Evolutionary conservation across 176 grass and related monocot species (phyloP).

Genomic region (Phoenix roebelenii): DNA sequence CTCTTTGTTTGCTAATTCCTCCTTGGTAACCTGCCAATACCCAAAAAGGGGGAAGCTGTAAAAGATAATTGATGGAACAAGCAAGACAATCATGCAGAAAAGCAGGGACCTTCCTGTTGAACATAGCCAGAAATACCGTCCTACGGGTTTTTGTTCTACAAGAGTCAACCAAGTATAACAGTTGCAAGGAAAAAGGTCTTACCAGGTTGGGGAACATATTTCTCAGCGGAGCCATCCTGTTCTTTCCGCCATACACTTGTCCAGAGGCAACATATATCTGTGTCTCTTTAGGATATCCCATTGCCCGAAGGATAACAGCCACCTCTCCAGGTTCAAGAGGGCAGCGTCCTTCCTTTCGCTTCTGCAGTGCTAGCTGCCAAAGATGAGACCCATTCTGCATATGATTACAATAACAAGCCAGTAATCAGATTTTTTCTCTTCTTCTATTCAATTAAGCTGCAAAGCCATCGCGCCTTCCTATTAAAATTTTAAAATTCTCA

Average conservation of each 20-base stretch:
- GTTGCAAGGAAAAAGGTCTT: conserved; percentile 1
- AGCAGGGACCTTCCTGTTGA: too few relatives aligned
- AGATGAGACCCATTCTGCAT: conserved; percentile 92
- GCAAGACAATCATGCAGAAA: not conserved
- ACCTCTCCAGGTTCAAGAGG: conserved; percentile 94
- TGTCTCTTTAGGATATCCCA: conserved; percentile 88
- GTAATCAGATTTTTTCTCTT: too few relatives aligned
- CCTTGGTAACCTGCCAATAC: conserved; percentile 59
- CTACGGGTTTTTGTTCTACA: too few relatives aligned
- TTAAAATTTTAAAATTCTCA: conserved; percentile 3
- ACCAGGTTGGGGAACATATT: conserved; percentile 98
- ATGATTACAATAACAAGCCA: too few relatives aligned
- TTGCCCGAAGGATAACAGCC: conserved; percentile 73
- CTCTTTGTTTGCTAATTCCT: conserved; percentile 78
- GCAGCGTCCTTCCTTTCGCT: conserved; percentile 95
- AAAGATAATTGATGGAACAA: not conserved
- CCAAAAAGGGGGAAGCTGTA: too few relatives aligned
- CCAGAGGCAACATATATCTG: conserved; percentile 98
- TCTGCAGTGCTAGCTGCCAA: conserved; percentile 73
- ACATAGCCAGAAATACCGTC: too few relatives aligned
- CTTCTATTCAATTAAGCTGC: too few relatives aligned
- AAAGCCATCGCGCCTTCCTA: not conserved
- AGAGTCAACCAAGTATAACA: not conserved
- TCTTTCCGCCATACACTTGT: conserved; percentile 89
- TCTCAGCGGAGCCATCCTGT: conserved; percentile 75